Conservation (phyloP, 2,329 filamentous ascomycete genomes). For the Zymoseptoria tritici region DNA sequence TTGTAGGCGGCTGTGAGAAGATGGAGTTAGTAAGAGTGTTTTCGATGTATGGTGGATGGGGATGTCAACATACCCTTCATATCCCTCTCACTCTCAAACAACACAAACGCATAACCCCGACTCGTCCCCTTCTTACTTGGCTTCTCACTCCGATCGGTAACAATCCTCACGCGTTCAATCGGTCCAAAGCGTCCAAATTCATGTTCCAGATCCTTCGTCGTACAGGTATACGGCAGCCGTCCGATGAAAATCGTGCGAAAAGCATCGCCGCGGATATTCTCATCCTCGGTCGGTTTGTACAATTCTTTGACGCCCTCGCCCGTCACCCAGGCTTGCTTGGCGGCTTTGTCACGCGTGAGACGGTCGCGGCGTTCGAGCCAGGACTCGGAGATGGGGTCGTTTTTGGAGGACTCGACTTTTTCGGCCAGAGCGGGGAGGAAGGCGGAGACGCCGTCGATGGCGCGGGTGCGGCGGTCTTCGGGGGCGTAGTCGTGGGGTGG, state of each 20-base stretch:
- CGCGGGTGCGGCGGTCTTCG: constrained; percentile 69
- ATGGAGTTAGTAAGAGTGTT: constrained; percentile 34
- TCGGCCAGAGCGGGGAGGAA: constrained; percentile 67
- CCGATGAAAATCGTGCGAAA: constrained; percentile 94
- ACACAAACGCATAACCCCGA: constrained; percentile 87
- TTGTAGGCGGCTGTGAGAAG: constrained; percentile 76
- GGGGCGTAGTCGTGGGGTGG: constrained; percentile 75
- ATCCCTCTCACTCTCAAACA: constrained; percentile 94
- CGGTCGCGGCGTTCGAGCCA: constrained; percentile 85
- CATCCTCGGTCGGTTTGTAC: constrained; percentile 79
- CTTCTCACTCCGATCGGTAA: constrained; percentile 68
- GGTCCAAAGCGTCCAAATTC: constrained; percentile 91
- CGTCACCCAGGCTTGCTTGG: constrained; percentile 55
- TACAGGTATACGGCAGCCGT: constrained; percentile 80
- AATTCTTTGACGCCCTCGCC: constrained; percentile 54
- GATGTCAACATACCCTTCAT: constrained; percentile 74
- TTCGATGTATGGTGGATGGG: background rate
- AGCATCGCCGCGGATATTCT: constrained; percentile 83
- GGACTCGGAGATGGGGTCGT: constrained; percentile 69
- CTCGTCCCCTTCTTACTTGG: constrained; percentile 42
- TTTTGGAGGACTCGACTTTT: constrained; percentile 54
- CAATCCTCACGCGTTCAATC: constrained; percentile 71
- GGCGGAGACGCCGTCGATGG: constrained; percentile 64
- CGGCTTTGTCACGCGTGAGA: constrained; percentile 71
- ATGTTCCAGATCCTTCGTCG: constrained; percentile 80